Percentiles rank a stretch among this genome's conserved stretches.
Conservation (phyloP, 768 basidiomycete genomes). For the Russula abietina region DNA sequence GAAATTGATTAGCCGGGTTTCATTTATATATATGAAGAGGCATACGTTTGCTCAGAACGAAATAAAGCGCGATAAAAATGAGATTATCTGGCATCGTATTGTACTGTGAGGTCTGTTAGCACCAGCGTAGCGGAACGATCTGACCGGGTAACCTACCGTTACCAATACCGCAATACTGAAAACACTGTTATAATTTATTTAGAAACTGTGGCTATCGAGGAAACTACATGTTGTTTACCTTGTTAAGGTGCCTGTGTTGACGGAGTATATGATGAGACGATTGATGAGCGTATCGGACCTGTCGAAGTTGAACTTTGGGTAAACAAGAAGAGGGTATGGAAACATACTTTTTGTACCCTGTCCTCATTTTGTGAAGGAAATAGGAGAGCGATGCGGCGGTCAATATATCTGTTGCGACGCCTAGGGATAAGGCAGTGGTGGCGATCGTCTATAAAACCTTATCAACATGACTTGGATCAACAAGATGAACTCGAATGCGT, state of each 20-base stretch:
- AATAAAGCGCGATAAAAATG: slow-evolving; percentile 56
- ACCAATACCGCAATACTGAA: slow-evolving; percentile 49
- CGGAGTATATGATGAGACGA: slow-evolving; percentile 49
- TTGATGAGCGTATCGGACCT: slow-evolving; percentile 57
- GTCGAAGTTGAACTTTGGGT: background rate
- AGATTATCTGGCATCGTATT: slow-evolving; percentile 49
- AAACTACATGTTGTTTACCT: slow-evolving; percentile 34
- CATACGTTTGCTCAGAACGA: slow-evolving; percentile 51
- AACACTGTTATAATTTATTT: slow-evolving; percentile 31
- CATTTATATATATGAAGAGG: background rate
- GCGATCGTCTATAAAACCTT: slow-evolving; percentile 38
- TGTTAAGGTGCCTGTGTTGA: slow-evolving; percentile 60
- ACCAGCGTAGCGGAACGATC: background rate
- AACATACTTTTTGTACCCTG: slow-evolving; percentile 41
- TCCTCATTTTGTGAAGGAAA: slow-evolving; percentile 49
- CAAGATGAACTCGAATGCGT: slow-evolving; percentile 13
- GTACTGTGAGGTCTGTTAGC: slow-evolving; percentile 38
- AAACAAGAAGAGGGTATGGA: background rate
- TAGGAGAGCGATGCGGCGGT: slow-evolving; percentile 49
- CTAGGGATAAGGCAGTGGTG: slow-evolving; percentile 43
- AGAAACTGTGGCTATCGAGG: slow-evolving; percentile 1
- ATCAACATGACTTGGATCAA: background rate
- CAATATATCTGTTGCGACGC: slow-evolving; percentile 45
- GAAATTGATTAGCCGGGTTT: background rate
- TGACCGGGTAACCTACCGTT: slow-evolving; percentile 38